Base-by-base conservation (phyloP, 2,329 filamentous ascomycete species). In the Lanzia echinophila region DNA sequence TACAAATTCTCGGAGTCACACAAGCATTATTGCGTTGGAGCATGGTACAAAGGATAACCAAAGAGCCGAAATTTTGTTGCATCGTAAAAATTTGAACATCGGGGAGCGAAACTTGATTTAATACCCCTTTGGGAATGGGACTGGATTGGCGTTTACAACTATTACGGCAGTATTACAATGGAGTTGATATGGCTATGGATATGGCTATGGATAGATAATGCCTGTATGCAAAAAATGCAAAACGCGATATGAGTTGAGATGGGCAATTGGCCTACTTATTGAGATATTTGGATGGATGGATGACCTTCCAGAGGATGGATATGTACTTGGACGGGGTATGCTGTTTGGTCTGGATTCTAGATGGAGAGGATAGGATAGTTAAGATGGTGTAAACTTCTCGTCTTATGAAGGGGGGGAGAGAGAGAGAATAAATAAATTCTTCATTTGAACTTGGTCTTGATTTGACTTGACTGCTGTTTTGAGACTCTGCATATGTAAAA, bases 41-140 rank as follows among this genome's bases (percentile, higher is more conserved):
- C 41, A 44, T 24, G 41, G 41, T 15, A 44, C 6, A 24, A 1
- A 31, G 11, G 22, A 44, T 28, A 44, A 15, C 22, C 12, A 44
- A 20, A 44, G 41, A 28, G 8, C 24, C 24, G 8, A 28, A 28
- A 19, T 3, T 24, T 43, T 43, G 17, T 43, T 22, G 11, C 41
- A 31, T 28, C 22, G 15, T 24, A 44, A 44, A 42, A 44, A 44
- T 28, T 22, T 17, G 20, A 24, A 44, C 24, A 10, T 44, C 24
- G 19, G 41, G 22, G 22, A 28, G 24, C 24, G 20, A 19, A 20
- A 44, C 24, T 44, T 24, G 22, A n/a, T 28, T 43, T 44, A 44
- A 44, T 44, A 44, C 41, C 41, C 39, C 41, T 44, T 44, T 44
- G 41, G 41, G 41, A 44, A 44, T 44, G 41, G 20, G 41, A 10